Evolutionary conservation across 805 yeast genomes (phyloP), one percentile per base, ranked within the genome.

Genomic region (Starmerella potacharoeniae): DNA sequence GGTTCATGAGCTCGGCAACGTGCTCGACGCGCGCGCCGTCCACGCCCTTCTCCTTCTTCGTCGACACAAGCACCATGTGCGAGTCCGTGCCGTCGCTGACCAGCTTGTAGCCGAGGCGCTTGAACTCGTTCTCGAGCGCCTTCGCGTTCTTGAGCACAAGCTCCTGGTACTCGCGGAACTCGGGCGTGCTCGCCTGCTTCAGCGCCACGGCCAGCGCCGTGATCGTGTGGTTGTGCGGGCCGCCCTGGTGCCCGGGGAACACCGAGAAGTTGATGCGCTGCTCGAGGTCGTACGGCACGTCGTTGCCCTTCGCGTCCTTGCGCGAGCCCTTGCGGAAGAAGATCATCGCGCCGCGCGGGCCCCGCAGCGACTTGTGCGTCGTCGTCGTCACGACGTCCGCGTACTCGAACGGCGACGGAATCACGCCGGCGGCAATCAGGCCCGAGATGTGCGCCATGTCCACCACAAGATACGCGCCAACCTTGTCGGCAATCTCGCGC

Each of bases 231-330:
- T 93, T 93, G 76, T 93, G 97, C 66, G 98, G 98, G 71, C 98
- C 98, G 78, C 98, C 98, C 78, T 93, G 98, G 75, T 93, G 98
- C 64, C 96, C 98, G 67, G 98, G 98, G 91, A 93, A 93, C 54
- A 93, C 98, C 9, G 97, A 89, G 73, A 93, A 93, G 79, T 93
- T 93, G 75, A 93, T 90, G 71, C 87, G 87, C 73, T 81, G 84
- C 74, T 93, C 97, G 71, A 93, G 81, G 66, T 93, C 97, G 73
- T 90, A 93, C 56, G 77, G 74, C 56, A 88, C 76, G 74, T 89
- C 96, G 75, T 88, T 86, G 67, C 97, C 97, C 66, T 88, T 86
- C 77, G 90, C 89, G 71, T 82, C 85, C 62, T 82, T 81, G 79
- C 95, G 83, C 58, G 90, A 81, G 66, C 98, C 98, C 72, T 84